These are phyloP conservation scores for Cantharellus anzutake DNA, from an alignment of 768 basidiomycete species.

Conservation along the genomic window DNA sequence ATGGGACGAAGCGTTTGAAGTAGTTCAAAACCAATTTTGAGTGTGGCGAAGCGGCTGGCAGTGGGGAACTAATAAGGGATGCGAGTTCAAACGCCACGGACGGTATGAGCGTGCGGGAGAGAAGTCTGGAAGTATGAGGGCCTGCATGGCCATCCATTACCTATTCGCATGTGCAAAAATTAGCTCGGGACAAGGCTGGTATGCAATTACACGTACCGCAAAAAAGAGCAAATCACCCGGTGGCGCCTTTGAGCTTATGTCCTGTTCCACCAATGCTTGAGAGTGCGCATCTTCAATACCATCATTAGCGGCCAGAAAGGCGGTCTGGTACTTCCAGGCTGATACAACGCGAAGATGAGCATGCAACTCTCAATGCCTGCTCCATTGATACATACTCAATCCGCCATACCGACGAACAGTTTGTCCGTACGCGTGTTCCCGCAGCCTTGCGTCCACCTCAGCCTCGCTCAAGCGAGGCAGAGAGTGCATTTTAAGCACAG, in stretches of 20 bases:
- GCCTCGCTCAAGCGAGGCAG: neutral
- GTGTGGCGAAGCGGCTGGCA: constrained; percentile 4
- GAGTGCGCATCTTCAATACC: constrained; percentile 84
- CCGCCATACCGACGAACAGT: neutral
- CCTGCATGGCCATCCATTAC: constrained; percentile 87
- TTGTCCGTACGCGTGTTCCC: neutral
- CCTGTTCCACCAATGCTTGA: constrained; percentile 37
- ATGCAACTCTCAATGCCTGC: neutral
- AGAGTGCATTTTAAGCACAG: neutral
- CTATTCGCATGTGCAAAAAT: constrained; percentile 10
- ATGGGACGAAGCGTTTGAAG: constrained; percentile 14
- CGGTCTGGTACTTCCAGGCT: constrained; percentile 58
- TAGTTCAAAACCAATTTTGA: constrained; percentile 3
- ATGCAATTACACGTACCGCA: constrained; percentile 15
- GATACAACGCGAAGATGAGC: neutral
- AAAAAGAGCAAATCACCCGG: constrained; percentile 69
- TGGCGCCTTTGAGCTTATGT: constrained; percentile 7
- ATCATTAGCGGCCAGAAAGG: constrained; percentile 65
- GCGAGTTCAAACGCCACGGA: constrained; percentile 63
- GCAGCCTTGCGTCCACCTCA: neutral
- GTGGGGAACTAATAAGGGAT: constrained; percentile 24
- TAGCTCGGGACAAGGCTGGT: too few species aligned
- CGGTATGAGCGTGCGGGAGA: constrained; percentile 69
- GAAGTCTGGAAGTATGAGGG: constrained; percentile 59
- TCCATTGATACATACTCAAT: neutral